These are phyloP conservation scores for Phytophthora rubi DNA, from an alignment of 352 stramenopile genomes.

Conservation along the genomic window DNA sequence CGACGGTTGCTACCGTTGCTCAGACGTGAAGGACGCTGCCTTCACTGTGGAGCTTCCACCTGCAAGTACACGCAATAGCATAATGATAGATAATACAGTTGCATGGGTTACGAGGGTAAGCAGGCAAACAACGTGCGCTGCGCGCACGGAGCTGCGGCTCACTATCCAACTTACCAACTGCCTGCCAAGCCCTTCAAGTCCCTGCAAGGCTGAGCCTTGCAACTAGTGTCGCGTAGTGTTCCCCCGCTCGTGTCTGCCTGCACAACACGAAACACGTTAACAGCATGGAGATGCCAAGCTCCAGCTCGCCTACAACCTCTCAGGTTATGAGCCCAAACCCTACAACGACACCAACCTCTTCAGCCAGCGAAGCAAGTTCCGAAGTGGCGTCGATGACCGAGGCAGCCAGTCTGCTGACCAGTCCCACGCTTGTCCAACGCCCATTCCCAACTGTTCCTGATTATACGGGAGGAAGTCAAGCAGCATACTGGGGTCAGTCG, in stretches of 20 bases:
- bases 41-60: not conserved
- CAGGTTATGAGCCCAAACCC: conserved; percentile 6
- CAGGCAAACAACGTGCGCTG: too few species aligned
- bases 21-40: not conserved
- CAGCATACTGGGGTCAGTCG: too few species aligned
- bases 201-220: not conserved
- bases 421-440: too few species aligned
- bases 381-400: too few species aligned
- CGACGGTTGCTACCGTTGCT: not conserved
- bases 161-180: not conserved
- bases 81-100: not conserved
- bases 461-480: too few species aligned
- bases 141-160: not conserved
- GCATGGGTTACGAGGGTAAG: not conserved
- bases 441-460: too few species aligned
- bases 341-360: too few species aligned
- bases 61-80: not conserved
- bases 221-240: not conserved
- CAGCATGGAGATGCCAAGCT: not conserved
- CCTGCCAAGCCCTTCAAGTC: not conserved
- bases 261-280: not conserved
- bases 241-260: not conserved
- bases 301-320: not conserved
- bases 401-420: too few species aligned
- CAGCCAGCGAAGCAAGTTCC: too few species aligned